Evolutionary conservation across 352 stramenopile genomes (phyloP).

Genomic region (Elongisporangium undulatum): DNA sequence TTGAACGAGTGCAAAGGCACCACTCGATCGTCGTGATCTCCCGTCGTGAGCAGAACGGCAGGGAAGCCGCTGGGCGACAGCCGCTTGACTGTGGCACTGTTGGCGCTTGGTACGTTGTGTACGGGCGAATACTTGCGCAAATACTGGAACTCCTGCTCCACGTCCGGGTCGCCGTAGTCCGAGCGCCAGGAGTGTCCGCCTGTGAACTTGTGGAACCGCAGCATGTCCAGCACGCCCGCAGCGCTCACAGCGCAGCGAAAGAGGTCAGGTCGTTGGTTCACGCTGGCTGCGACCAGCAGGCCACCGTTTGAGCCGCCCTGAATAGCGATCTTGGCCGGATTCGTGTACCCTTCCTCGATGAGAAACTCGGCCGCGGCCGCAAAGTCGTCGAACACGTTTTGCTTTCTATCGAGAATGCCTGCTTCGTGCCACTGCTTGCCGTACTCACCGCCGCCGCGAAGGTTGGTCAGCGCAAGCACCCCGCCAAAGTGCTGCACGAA

Average conservation of each 20-base stretch:
- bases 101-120: constrained; percentile 78
- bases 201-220: constrained; percentile 94
- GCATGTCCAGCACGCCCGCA: constrained; percentile 96
- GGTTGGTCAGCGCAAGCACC: constrained; percentile 91
- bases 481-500: constrained; percentile 91
- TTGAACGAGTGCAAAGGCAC: constrained; percentile 91
- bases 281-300: constrained; percentile 88
- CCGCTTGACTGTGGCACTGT: constrained; percentile 45
- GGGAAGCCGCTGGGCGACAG: constrained; percentile 63
- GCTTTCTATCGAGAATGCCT: constrained; percentile 91
- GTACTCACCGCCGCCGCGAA: constrained; percentile 93
- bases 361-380: constrained; percentile 92
- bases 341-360: constrained; percentile 87
- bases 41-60: constrained; percentile 80
- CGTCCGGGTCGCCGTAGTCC: constrained; percentile 85
- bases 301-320: constrained; percentile 93
- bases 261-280: constrained; percentile 89
- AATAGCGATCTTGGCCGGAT: constrained; percentile 86
- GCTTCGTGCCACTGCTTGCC: constrained; percentile 90
- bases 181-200: constrained; percentile 89
- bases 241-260: constrained; percentile 91
- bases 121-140: constrained; percentile 84
- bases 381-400: constrained; percentile 96
- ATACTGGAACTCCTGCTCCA: constrained; percentile 78
- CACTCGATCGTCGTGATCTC: constrained; percentile 89